Evolutionary conservation across 2,329 filamentous ascomycete species (phyloP).

Genomic region (Endoconidiophora polonica): DNA sequence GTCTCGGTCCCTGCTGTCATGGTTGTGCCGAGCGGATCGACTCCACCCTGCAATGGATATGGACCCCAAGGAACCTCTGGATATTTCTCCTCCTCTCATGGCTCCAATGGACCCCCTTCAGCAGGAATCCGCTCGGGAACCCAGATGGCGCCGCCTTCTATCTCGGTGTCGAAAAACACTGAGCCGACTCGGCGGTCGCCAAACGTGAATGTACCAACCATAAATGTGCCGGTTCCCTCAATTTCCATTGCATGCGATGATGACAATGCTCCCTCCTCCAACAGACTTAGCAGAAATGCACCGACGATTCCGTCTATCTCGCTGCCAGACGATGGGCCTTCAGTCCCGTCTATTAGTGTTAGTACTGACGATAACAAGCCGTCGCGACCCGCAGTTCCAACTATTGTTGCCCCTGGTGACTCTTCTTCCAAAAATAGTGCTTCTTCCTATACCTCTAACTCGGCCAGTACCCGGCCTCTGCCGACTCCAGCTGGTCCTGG

Average conservation of each 20-base stretch:
- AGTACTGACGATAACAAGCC: constrained; percentile 19
- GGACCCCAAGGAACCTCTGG: constrained; percentile 2
- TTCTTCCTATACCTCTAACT: constrained; percentile 16
- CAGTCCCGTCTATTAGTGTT: constrained; percentile 26
- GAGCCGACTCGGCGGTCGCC: constrained; percentile 15
- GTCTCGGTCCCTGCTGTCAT: constrained; percentile 2
- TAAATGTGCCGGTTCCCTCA: constrained; percentile 2
- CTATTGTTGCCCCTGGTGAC: constrained; percentile 29
- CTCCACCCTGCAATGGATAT: constrained; percentile 1
- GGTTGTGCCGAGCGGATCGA: background rate
- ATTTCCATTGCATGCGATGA: constrained; percentile 7
- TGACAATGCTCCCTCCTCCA: background rate
- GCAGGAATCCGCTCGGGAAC: background rate
- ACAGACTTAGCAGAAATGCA: background rate
- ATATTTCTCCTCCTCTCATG: constrained; percentile 1
- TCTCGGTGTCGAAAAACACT: constrained; percentile 35
- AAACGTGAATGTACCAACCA: constrained; percentile 3
- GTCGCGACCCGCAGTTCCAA: constrained; percentile 19
- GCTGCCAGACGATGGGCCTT: constrained; percentile 14
- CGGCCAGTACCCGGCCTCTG: constrained; percentile 25
- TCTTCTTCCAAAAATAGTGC: constrained; percentile 21
- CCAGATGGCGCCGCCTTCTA: constrained; percentile 31
- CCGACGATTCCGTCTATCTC: constrained; percentile 30
- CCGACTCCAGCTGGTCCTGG: constrained; percentile 27
- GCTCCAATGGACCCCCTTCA: constrained; percentile 1